These are phyloP conservation scores for Cytospora chrysosperma DNA, from an alignment of 2,329 filamentous ascomycete species.

Conservation along the genomic window DNA sequence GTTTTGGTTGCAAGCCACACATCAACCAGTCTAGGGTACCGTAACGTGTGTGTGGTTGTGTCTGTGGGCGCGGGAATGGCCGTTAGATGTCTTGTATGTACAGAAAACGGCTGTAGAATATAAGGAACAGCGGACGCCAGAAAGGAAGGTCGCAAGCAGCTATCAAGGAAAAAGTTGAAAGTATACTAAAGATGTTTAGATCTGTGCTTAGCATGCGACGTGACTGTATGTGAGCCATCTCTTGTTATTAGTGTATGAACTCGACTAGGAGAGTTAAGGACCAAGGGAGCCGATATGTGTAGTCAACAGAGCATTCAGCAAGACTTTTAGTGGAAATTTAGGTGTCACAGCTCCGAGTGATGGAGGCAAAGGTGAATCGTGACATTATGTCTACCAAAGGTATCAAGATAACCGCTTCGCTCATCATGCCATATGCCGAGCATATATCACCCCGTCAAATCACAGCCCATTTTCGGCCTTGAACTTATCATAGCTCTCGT, in stretches of 20 bases:
- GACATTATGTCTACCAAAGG: constrained; percentile 17
- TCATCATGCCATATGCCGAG: background rate
- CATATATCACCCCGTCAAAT: constrained; percentile 20
- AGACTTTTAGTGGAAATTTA: background rate
- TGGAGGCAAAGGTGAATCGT: background rate
- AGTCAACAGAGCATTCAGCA: background rate
- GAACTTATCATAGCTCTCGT: constrained; percentile 74
- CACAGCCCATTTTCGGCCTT: constrained; percentile 66
- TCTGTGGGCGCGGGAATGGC: background rate
- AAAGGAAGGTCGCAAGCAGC: background rate
- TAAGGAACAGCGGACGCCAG: background rate
- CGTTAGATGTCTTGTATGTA: background rate
- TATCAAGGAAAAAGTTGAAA: background rate
- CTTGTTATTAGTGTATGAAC: no score
- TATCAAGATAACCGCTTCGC: constrained; percentile 18
- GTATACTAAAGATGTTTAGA: background rate
- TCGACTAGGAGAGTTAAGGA: no score
- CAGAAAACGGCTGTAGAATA: background rate
- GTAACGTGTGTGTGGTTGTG: background rate
- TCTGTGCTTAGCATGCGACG: background rate
- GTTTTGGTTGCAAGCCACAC: constrained; percentile 6
- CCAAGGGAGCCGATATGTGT: no score
- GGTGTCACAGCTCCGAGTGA: background rate
- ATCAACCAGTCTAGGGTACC: background rate
- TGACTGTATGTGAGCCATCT: no score